Evolutionary conservation across 2,329 filamentous ascomycete species (phyloP), one percentile per base, ranked within the genome.

Genomic region (Talaromyces sp.): DNA sequence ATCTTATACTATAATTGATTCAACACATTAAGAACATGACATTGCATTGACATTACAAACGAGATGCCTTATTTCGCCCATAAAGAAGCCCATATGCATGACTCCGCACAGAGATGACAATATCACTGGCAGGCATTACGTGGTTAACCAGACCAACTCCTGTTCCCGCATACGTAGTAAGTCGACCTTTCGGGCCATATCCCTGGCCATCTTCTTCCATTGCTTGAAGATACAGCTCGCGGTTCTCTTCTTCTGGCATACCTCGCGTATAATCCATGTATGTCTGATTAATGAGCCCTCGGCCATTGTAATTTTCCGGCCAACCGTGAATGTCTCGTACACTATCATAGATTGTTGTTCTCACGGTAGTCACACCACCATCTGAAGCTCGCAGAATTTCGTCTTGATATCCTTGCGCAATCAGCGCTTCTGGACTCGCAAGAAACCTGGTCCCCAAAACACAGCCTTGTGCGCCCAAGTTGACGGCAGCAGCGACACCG

Each of bases 371-470:
- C 32, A 77, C 69, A 0, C 83, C 84, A 0, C 84, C 84, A 68
- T 86, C 84, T 1, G 63, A 72, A 0, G 78, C 79, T 6, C 75
- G 68, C 1, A 85, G 59, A 0, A 85, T 73, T 59, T 81, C 82
- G 3, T 77, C 64, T 64, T 75, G 76, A 65, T 85, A 85, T 0
- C 82, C 83, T 42, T 71, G 71, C 1, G 80, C 68, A 28, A 86
- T 77, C 32, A 72, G 75, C 1, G 81, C 78, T 68, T 85, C 82
- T 0, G 68, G 65, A 3, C 74, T 70, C 0, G 85, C 85, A 0
- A 90, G 78, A 60, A 88, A 86, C 10, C 86, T 79, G 0, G 88
- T 90, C 0, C 88, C 88, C 77, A 90, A 78, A 0, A 80, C 83
- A 0, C 81, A 79, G 0, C 84, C 87, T 0, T 75, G 70, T 0